phyloP scores from a whole-genome alignment of 768 basidiomycete genomes.

The Hortiboletus flavorubellus region DNA sequence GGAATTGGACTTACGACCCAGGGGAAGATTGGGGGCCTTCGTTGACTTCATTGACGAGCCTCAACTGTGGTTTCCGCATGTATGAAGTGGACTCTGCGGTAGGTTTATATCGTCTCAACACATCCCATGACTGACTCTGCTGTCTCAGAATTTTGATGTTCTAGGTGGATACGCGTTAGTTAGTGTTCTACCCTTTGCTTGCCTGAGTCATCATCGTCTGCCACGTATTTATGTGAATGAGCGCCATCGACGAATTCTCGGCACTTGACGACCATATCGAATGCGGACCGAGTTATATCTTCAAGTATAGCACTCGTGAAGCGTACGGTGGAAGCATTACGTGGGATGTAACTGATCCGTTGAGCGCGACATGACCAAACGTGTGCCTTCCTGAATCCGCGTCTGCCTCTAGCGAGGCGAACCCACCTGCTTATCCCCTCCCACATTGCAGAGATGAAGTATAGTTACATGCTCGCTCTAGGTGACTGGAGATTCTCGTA shows the following conservation, averaged over 20 bases:
- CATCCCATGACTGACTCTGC: not conserved
- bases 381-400: slow-evolving; percentile 13
- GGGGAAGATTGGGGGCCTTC: slow-evolving; percentile 42
- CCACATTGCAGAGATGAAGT: slow-evolving; percentile 12
- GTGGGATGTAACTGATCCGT: too few species aligned
- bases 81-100: slow-evolving; percentile 37
- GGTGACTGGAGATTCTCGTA: slow-evolving; percentile 1
- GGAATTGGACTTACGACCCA: not conserved
- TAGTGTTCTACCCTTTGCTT: not conserved
- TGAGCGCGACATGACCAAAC: slow-evolving; percentile 46
- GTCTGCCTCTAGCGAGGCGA: not conserved
- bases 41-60: slow-evolving; percentile 58
- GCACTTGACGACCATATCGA: slow-evolving; percentile 51
- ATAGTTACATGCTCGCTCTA: slow-evolving; percentile 8
- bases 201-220: too few species aligned
- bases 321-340: slow-evolving; percentile 28
- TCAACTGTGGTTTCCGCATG: slow-evolving; percentile 68
- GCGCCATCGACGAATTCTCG: slow-evolving; percentile 55
- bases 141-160: slow-evolving; percentile 62
- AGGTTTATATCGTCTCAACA: slow-evolving; percentile 2
- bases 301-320: slow-evolving; percentile 70
- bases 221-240: slow-evolving; percentile 46
- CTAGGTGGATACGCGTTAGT: slow-evolving; percentile 68
- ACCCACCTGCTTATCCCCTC: not conserved
- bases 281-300: slow-evolving; percentile 52